A percentile compares a stretch with the other conserved stretches of the same genome.
Conservation (phyloP, 2,329 filamentous ascomycete genomes). For the Aspergillus persii region DNA sequence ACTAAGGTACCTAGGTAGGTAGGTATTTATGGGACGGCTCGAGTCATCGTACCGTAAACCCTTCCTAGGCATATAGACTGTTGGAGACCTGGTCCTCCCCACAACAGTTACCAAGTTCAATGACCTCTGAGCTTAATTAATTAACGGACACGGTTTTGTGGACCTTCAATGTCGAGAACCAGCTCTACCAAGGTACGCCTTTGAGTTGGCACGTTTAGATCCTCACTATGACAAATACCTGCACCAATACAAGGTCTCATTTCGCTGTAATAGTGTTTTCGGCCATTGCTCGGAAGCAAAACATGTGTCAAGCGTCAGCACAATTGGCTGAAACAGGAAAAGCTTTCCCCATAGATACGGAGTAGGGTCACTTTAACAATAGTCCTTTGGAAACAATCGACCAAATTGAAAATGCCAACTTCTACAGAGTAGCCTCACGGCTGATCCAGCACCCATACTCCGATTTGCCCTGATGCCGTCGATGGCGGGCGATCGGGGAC, state of each 20-base stretch:
- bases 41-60: too few species aligned
- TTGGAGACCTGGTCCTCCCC: too few species aligned
- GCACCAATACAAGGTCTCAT: not conserved
- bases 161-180: not conserved
- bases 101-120: not conserved
- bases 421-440: too few species aligned
- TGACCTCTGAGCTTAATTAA: not conserved
- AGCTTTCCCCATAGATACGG: not conserved
- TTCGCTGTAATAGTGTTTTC: not conserved
- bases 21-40: not conserved
- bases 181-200: not conserved
- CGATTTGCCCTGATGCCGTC: not conserved
- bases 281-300: not conserved
- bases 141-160: not conserved
- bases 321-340: not conserved
- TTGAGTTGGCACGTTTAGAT: not conserved
- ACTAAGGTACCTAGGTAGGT: too few species aligned
- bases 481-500: not conserved
- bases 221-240: not conserved
- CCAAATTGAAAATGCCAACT: not conserved
- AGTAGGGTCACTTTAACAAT: not conserved
- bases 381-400: not conserved
- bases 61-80: too few species aligned
- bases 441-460: not conserved
- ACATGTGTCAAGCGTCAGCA: not conserved